These are phyloP conservation scores for Fomitiporia mediterranea DNA, from an alignment of 1,284 basidiomycete genomes.

Conservation along the genomic window DNA sequence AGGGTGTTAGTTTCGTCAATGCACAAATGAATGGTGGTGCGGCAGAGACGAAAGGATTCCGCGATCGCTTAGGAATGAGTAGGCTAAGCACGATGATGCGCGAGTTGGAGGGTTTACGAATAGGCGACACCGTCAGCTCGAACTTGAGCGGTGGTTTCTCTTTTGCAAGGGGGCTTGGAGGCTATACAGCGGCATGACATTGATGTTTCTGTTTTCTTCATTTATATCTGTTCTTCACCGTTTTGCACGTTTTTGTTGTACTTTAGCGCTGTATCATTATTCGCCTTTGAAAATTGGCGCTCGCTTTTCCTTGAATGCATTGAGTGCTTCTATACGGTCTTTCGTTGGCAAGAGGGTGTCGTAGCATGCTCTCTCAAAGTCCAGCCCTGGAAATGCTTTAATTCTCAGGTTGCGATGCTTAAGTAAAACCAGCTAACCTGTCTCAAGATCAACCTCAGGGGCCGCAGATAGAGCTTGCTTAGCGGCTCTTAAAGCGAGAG, in stretches of 20 bases:
- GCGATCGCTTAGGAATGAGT: slow-evolving; percentile 62
- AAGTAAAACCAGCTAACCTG: slow-evolving; percentile 40
- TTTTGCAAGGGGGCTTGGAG: slow-evolving; percentile 32
- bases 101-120: slow-evolving; percentile 65
- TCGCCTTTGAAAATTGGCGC: slow-evolving; percentile 79
- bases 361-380: slow-evolving; percentile 86
- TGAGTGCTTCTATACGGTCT: slow-evolving; percentile 82
- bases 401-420: neutral
- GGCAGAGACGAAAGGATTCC: slow-evolving; percentile 45
- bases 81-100: slow-evolving; percentile 80
- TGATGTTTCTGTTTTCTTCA: neutral
- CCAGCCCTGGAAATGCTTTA: slow-evolving; percentile 52
- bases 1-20: slow-evolving; percentile 38
- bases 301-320: slow-evolving; percentile 89
- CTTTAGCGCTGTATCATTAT: slow-evolving; percentile 36
- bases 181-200: slow-evolving; percentile 8
- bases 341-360: slow-evolving; percentile 74
- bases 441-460: slow-evolving; percentile 70
- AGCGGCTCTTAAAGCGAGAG: slow-evolving; percentile 83
- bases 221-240: slow-evolving; percentile 11
- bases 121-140: slow-evolving; percentile 51
- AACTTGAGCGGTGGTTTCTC: slow-evolving; percentile 51
- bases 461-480: slow-evolving; percentile 86
- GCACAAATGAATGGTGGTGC: slow-evolving; percentile 9
- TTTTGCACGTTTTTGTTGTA: slow-evolving; percentile 27